Percentiles rank a stretch among this genome's conserved stretches.
These are phyloP conservation scores for Ceratorhiza oryzae-sativae DNA, from an alignment of 1,284 basidiomycete genomes.

Conservation along the genomic window DNA sequence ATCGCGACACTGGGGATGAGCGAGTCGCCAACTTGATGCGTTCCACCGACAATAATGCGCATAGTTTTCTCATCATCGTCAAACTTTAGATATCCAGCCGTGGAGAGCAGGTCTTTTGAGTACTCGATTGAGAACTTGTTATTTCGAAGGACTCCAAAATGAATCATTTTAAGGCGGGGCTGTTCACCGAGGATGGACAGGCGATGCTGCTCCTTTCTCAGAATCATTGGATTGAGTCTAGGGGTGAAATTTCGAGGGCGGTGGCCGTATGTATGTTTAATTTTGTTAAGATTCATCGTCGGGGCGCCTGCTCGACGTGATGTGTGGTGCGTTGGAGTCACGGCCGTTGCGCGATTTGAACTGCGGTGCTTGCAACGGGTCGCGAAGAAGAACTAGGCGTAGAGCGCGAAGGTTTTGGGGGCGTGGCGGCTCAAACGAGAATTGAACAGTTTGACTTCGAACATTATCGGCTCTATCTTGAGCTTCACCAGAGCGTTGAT, in stretches of 20 bases:
- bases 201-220: conserved; percentile 7
- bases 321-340: neutral
- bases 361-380: too few species aligned
- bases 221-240: neutral
- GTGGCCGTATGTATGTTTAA: neutral
- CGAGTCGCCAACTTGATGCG: conserved; percentile 7
- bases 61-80: conserved; percentile 30
- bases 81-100: conserved; percentile 16
- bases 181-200: conserved; percentile 20
- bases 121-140: conserved; percentile 23
- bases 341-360: neutral
- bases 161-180: neutral
- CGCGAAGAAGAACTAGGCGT: too few species aligned
- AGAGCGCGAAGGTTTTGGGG: neutral
- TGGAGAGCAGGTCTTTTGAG: neutral
- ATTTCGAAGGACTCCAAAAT: conserved; percentile 25
- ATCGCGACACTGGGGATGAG: conserved; percentile 22
- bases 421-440: conserved; percentile 8
- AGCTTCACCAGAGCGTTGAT: conserved; percentile 2
- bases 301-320: neutral
- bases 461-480: conserved; percentile 32
- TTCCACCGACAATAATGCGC: conserved; percentile 7
- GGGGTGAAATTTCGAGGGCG: neutral
- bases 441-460: neutral
- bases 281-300: conserved; percentile 3